Conservation (phyloP, 352 stramenopile genomes). For the Pseudoperonospora humuli region DNA sequence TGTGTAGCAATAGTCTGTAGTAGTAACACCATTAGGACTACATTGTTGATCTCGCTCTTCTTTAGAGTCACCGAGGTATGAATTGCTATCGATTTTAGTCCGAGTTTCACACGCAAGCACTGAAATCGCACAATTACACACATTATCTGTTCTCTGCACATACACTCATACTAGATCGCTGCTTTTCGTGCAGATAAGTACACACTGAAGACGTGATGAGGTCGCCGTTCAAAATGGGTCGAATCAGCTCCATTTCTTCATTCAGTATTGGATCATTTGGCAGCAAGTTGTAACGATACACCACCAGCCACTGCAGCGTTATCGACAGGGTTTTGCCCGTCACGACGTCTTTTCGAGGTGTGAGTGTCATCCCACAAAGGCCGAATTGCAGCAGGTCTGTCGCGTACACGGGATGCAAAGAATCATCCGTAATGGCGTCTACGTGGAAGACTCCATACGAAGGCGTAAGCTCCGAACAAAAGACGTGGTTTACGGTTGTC, state of each 20-base stretch:
- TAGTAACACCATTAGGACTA: too few relatives aligned
- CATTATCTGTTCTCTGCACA: too few relatives aligned
- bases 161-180: neutral
- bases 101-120: too few relatives aligned
- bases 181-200: slow-evolving; percentile 21
- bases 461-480: slow-evolving; percentile 20
- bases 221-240: slow-evolving; percentile 32
- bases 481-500: slow-evolving; percentile 20
- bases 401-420: slow-evolving; percentile 13
- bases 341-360: slow-evolving; percentile 12
- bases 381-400: slow-evolving; percentile 14
- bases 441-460: slow-evolving; percentile 25
- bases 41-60: too few relatives aligned
- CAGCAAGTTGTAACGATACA: slow-evolving; percentile 28
- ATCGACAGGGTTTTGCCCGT: slow-evolving; percentile 11
- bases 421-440: slow-evolving; percentile 25
- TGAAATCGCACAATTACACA: too few relatives aligned
- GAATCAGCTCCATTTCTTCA: slow-evolving; percentile 17
- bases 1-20: too few relatives aligned
- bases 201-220: slow-evolving; percentile 27
- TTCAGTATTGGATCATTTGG: slow-evolving; percentile 17
- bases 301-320: slow-evolving; percentile 20
- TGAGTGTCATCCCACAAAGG: slow-evolving; percentile 20
- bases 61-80: too few relatives aligned
- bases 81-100: too few relatives aligned